A percentile compares a stretch with the other conserved stretches of the same genome.
Conservation (phyloP, 768 basidiomycete species). For the Lentinula edodes region DNA sequence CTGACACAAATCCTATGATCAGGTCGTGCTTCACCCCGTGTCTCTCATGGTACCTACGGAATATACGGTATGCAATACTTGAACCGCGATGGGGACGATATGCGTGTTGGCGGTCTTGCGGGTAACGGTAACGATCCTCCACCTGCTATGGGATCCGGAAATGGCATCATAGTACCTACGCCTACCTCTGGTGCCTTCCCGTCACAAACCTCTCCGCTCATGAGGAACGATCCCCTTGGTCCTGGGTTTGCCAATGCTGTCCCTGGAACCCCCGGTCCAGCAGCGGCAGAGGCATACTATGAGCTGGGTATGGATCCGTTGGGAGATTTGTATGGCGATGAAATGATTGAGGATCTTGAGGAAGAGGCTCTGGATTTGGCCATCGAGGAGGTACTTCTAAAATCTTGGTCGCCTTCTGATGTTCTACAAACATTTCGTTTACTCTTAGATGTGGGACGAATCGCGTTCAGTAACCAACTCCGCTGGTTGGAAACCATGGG, state of each 20-base stretch:
- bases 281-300: conserved; percentile 8
- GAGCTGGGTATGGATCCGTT: conserved; percentile 1
- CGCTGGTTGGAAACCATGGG: conserved; percentile 58
- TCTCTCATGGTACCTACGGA: conserved; percentile 19
- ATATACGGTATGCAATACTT: conserved; percentile 64
- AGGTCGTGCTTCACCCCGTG: conserved; percentile 19
- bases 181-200: neutral
- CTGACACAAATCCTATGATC: conserved; percentile 4
- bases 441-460: conserved; percentile 40
- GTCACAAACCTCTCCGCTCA: neutral
- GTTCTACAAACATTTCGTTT: neutral
- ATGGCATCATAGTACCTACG: neutral
- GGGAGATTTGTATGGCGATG: conserved; percentile 19
- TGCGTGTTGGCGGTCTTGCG: conserved; percentile 17
- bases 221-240: neutral
- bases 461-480: conserved; percentile 7
- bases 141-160: neutral
- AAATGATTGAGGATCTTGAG: conserved; percentile 38
- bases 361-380: conserved; percentile 69
- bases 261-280: conserved; percentile 17
- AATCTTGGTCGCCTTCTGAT: neutral
- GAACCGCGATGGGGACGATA: conserved; percentile 59
- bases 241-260: conserved; percentile 9
- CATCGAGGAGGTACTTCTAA: conserved; percentile 46
- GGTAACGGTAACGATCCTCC: neutral